Percentiles rank a stretch among this genome's conserved stretches.
Evolutionary conservation across 1,284 basidiomycete genomes (phyloP).

Genomic region (Austropuccinia psidii): DNA sequence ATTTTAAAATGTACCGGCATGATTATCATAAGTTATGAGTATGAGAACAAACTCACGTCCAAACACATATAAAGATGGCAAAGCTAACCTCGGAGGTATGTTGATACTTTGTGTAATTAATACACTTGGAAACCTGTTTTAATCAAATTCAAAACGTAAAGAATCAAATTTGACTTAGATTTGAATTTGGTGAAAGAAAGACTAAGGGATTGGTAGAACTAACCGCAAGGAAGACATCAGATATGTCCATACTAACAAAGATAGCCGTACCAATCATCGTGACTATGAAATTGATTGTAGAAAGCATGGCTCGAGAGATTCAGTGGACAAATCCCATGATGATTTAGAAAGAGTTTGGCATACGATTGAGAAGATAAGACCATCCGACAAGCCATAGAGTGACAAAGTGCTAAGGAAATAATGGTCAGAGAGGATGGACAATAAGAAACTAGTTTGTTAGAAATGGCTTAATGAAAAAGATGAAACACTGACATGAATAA

Average conservation of each 20-base stretch:
- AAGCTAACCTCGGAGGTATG: constrained; percentile 61
- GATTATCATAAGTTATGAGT: background rate
- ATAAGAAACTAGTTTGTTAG: background rate
- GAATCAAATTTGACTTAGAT: background rate
- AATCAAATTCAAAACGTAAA: constrained; percentile 26
- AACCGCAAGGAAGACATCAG: constrained; percentile 79
- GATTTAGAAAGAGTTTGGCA: background rate
- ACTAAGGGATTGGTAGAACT: constrained; percentile 44
- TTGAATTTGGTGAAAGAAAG: background rate
- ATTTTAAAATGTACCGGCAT: background rate
- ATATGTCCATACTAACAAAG: constrained; percentile 94
- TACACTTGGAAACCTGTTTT: constrained; percentile 65
- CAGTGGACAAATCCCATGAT: background rate
- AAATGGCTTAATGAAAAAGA: background rate
- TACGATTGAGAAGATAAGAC: constrained; percentile 41
- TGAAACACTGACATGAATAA: constrained; percentile 53
- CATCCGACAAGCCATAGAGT: constrained; percentile 90
- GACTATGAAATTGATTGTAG: constrained; percentile 55
- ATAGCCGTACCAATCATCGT: constrained; percentile 87
- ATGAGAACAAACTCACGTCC: constrained; percentile 60
- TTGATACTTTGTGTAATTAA: constrained; percentile 67
- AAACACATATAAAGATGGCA: constrained; percentile 61
- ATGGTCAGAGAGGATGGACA: background rate
- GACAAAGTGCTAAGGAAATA: constrained; percentile 65
- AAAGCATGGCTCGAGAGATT: constrained; percentile 15